Base-by-base conservation (phyloP, 2,329 filamentous ascomycete genomes). In the Trichoderma oligosporum region DNA sequence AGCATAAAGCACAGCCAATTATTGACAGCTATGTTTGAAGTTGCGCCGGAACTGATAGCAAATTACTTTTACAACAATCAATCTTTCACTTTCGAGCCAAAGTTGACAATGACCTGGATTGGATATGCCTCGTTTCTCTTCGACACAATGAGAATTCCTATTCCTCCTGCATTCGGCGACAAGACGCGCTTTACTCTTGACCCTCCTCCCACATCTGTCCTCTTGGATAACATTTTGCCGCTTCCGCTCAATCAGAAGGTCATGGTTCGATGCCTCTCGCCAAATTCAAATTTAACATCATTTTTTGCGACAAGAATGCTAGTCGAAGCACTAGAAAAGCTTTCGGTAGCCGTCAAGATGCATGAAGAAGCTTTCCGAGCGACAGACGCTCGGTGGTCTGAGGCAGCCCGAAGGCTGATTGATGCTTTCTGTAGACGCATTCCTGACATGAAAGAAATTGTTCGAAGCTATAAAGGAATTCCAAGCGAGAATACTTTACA, bases 21-120 rank as follows among this genome's bases (percentile, higher is more conserved):
- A 8, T 74, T 96, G 2, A 76, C 93, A 4, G 80, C 86, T 3
- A 91, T 96, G 31, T 96, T 99, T 68, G 80, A 79, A 61, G 83
- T 83, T 7, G 89, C 88, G 0, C 93, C 95, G 0, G 94, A 97
- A 71, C 79, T 97, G 3, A 83, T 96, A 1, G 88, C 91, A 41
- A 86, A 91, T 66, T 99, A 95, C 70, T 97, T 96, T 67, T 78
- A 85, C 41, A 86, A 83, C 68, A 92, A 91, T 67, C 85, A 82
- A 60, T 83, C 86, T 54, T 94, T 97, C 66, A 84, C 86, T 0
- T 91, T 96, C 61, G 92, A 97, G 39, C 92, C 94, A 0, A 97
- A 96, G 68, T 79, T 95, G 4, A 94, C 91, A 3, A 86, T 91
- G 42, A 94, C 91, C 0, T 99, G 94, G 94, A 89, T 97, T 63